Evolutionary conservation across 2,329 filamentous ascomycete genomes (phyloP).

Genomic region (Ceratocystis alfenasii): DNA sequence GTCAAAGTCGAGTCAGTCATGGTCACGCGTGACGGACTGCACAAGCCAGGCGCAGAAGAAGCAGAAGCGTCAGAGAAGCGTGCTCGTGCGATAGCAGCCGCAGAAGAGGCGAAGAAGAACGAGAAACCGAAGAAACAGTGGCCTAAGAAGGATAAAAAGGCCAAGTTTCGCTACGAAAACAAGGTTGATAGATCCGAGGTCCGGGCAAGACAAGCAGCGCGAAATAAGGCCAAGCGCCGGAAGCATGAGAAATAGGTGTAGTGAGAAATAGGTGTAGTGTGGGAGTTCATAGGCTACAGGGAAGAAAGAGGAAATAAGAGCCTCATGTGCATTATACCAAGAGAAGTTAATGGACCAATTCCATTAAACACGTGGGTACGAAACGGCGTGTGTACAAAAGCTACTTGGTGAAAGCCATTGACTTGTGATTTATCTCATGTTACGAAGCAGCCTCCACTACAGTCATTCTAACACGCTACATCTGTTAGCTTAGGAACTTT

Average conservation of each 20-base stretch:
- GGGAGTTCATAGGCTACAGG: neutral
- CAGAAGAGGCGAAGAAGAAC: slow-evolving; percentile 26
- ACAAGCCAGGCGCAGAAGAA: slow-evolving; percentile 37
- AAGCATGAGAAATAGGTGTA: slow-evolving; percentile 16
- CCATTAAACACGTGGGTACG: neutral
- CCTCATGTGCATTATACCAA: neutral
- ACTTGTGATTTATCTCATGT: too few relatives aligned
- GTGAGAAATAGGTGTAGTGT: slow-evolving; percentile 4
- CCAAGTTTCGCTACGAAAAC: slow-evolving; percentile 84
- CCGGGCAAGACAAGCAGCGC: slow-evolving; percentile 58
- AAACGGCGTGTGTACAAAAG: neutral
- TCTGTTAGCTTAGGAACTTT: too few relatives aligned
- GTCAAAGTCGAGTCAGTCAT: slow-evolving; percentile 87
- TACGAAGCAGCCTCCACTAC: too few relatives aligned
- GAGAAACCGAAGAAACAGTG: slow-evolving; percentile 40
- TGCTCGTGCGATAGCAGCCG: slow-evolving; percentile 29
- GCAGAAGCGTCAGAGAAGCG: slow-evolving; percentile 31
- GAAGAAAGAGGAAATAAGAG: neutral
- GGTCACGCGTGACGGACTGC: slow-evolving; percentile 60
- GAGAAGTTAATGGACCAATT: neutral
- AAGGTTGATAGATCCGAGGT: slow-evolving; percentile 72
- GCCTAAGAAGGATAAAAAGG: slow-evolving; percentile 54
- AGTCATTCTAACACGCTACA: too few relatives aligned
- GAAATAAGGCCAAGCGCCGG: slow-evolving; percentile 35
- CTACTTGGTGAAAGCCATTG: neutral